A percentile compares a stretch with the other conserved stretches of the same genome.
These are phyloP conservation scores for Hypomyces perniciosus DNA, from an alignment of 2,329 filamentous ascomycete genomes.

Conservation along the genomic window DNA sequence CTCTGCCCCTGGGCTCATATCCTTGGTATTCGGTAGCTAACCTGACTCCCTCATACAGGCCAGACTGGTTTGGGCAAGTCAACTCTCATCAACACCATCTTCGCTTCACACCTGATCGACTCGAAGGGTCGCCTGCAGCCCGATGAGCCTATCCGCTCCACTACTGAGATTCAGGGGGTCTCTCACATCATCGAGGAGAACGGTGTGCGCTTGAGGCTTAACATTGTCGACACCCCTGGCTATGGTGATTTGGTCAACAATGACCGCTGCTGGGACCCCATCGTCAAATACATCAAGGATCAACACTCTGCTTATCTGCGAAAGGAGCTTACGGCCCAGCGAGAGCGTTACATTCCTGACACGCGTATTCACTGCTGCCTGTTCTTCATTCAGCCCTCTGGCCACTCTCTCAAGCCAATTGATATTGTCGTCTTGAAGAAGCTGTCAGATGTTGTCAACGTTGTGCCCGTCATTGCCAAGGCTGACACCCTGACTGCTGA, in stretches of 20 bases:
- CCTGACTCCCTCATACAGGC: constrained; percentile 47
- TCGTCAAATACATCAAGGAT: constrained; percentile 99
- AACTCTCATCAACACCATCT: constrained; percentile 99
- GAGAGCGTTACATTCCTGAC: constrained; percentile 98
- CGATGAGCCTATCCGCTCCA: constrained; percentile 88
- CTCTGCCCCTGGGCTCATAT: not conserved
- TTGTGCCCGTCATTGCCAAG: constrained; percentile 98
- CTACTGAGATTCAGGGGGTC: constrained; percentile 95
- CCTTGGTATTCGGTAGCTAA: constrained; percentile 11
- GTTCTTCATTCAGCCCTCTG: constrained; percentile 99
- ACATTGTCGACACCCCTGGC: constrained; percentile 98
- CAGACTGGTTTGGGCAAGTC: constrained; percentile 99
- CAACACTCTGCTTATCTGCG: constrained; percentile 98
- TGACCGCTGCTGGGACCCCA: constrained; percentile 99
- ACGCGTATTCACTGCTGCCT: constrained; percentile 99
- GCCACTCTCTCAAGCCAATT: constrained; percentile 97
- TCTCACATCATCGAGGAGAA: constrained; percentile 99
- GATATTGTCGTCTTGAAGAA: constrained; percentile 99
- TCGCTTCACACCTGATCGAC: constrained; percentile 98
- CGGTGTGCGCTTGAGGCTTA: constrained; percentile 90
- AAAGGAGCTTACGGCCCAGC: constrained; percentile 98
- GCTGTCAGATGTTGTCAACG: constrained; percentile 97
- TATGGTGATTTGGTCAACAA: constrained; percentile 99
- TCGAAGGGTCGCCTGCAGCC: constrained; percentile 93
- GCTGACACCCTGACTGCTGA: constrained; percentile 93